These are phyloP conservation scores for Rhodocollybia butyracea DNA, from an alignment of 768 basidiomycete genomes.

Conservation along the genomic window DNA sequence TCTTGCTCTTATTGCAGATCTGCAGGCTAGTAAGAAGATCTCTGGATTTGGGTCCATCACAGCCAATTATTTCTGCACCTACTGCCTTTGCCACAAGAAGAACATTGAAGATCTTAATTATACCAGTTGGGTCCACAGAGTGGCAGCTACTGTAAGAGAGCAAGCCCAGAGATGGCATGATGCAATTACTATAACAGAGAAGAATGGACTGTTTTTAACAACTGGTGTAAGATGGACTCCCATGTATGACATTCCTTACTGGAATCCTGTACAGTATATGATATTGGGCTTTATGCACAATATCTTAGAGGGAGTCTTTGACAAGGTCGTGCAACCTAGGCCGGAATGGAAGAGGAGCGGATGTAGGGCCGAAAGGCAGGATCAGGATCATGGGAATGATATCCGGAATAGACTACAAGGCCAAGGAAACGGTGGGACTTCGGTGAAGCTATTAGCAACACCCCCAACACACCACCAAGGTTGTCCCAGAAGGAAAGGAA, in stretches of 20 bases:
- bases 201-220: constrained; percentile 5
- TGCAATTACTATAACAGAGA: constrained; percentile 11
- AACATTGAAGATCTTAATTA: constrained; percentile 19
- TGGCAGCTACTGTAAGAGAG: constrained; percentile 13
- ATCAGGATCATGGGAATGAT: too few species aligned
- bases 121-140: constrained; percentile 13
- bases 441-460: too few species aligned
- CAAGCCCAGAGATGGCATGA: constrained; percentile 16
- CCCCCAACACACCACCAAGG: too few species aligned
- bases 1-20: constrained; percentile 21
- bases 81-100: constrained; percentile 13
- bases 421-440: too few species aligned
- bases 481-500: too few species aligned
- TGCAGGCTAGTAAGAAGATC: constrained; percentile 19
- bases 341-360: too few species aligned
- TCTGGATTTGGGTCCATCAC: constrained; percentile 16
- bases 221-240: constrained; percentile 27
- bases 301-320: constrained; percentile 21
- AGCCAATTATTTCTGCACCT: constrained; percentile 20
- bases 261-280: constrained; percentile 25
- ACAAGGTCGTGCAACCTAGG: too few species aligned
- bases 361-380: too few species aligned
- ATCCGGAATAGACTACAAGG: too few species aligned
- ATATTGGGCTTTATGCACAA: constrained; percentile 29
- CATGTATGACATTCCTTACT: constrained; percentile 23